A percentile compares a stretch with the other conserved stretches of the same genome.
Evolutionary conservation across 768 basidiomycete species (phyloP).

Genomic region (Pulveroboletus sp.): DNA sequence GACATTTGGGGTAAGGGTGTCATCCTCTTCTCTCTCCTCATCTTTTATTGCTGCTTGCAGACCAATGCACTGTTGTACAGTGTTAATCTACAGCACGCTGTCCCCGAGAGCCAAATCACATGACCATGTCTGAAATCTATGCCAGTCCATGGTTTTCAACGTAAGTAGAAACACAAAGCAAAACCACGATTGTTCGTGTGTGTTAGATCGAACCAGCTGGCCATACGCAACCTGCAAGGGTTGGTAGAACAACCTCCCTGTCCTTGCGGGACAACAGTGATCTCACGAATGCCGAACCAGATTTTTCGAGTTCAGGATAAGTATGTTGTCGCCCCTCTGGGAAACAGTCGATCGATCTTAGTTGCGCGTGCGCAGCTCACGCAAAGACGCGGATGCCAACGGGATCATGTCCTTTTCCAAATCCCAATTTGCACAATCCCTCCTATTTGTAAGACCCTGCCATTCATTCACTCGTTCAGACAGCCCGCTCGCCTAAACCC

Average conservation of each 20-base stretch:
- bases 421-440: conserved; percentile 76
- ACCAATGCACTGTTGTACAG: conserved; percentile 40
- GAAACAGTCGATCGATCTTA: background rate
- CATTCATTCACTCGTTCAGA: background rate
- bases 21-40: conserved; percentile 87
- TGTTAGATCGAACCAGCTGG: conserved; percentile 67
- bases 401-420: conserved; percentile 55
- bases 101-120: conserved; percentile 63
- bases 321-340: conserved; percentile 12
- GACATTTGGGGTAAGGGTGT: conserved; percentile 97
- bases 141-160: conserved; percentile 74
- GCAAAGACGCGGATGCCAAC: conserved; percentile 55
- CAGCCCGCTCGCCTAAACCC: background rate
- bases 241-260: conserved; percentile 67
- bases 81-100: conserved; percentile 71
- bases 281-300: conserved; percentile 66
- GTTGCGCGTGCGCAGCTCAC: conserved; percentile 6
- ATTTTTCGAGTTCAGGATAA: conserved; percentile 36
- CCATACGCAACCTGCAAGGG: conserved; percentile 44
- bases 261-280: conserved; percentile 70
- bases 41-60: too few relatives aligned
- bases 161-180: conserved; percentile 35
- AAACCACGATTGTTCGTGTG: background rate
- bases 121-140: conserved; percentile 57
- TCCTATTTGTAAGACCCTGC: conserved; percentile 65